These are phyloP conservation scores for Inga laurina DNA, from an alignment of 306 rosid species.

Conservation along the genomic window DNA sequence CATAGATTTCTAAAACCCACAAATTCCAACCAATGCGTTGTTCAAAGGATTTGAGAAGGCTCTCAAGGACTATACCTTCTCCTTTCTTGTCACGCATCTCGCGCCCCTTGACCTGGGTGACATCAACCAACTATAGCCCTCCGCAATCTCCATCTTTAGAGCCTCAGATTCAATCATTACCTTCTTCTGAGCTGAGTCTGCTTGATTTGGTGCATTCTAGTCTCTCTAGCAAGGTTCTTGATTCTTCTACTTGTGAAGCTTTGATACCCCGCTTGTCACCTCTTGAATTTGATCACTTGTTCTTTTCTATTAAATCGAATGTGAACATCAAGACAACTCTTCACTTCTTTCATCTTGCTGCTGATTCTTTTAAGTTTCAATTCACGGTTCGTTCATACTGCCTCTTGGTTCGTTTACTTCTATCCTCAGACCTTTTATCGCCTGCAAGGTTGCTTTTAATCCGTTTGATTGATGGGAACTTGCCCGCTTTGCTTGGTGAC, in stretches of 20 bases:
- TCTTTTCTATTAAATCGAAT: conserved; percentile 39
- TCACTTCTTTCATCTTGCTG: conserved; percentile 63
- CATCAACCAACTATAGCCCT: conserved; percentile 30
- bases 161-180: conserved; percentile 24
- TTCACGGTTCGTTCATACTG: conserved; percentile 67
- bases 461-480: conserved; percentile 60
- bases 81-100: conserved; percentile 32
- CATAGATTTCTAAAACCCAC: background rate
- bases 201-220: conserved; percentile 43
- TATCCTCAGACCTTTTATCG: conserved; percentile 37
- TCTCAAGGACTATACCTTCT: conserved; percentile 29
- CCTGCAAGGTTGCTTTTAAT: conserved; percentile 57
- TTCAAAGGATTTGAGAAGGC: conserved; percentile 50
- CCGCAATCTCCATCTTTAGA: conserved; percentile 23
- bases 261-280: conserved; percentile 61
- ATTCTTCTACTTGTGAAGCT: conserved; percentile 54
- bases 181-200: conserved; percentile 24
- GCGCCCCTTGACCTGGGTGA: conserved; percentile 44
- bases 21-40: conserved; percentile 19
- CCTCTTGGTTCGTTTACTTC: conserved; percentile 55
- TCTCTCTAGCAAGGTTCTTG: conserved; percentile 52
- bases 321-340: conserved; percentile 56
- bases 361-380: conserved; percentile 40
- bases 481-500: conserved; percentile 32
- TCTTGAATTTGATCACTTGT: conserved; percentile 53